Base-by-base conservation (phyloP, 768 basidiomycete species). In the Tricholoma sp. region DNA sequence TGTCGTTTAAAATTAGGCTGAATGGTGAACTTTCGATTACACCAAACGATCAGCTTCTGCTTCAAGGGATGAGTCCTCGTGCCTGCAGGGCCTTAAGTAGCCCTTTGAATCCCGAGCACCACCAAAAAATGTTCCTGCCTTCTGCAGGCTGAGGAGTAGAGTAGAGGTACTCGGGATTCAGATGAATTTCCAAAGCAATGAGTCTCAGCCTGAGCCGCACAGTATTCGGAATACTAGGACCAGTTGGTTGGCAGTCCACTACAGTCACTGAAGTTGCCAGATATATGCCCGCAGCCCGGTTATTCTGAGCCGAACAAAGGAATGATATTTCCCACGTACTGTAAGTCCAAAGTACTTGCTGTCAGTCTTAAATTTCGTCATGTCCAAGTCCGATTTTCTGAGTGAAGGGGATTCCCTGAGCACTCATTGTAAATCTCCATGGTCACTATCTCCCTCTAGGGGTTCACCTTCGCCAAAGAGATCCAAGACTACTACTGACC, bases 371-470 rank as follows among this genome's bases (percentile, higher is more conserved):
- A n/a, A n/a, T n/a, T n/a, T n/a, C n/a, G n/a, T 32, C 35, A 64
- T 62, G 54, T 59, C 60, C 10, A 63, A 62, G 54, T 57, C 64
- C 14, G 57, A 64, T 14, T 46, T 57, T 14, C 55, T 56, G 21
- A 57, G 56, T 19, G 61, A 61, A 27, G 53, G 54, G n/a, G 39
- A 51, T 46, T 31, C 50, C 29, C 19, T 35, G 47, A 8, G 37
- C 32, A 9, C 56, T 56, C 14, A 14, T 7, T 24, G 16, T 19
- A 14, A 34, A 24, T 21, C 12, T 22, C n/a, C 43, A 53, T 19
- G 8, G 27, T 29, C 27, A 9, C 47, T 19, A 46, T 43, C 24
- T 27, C 27, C 45, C 2, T 24, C 46, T 41, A 45, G 52, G 34
- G 19, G 29, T 19, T 16, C 51, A 41, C 55, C 54, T 41, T 34